Evolutionary conservation across 2,329 filamentous ascomycete genomes (phyloP).

Genomic region (Scedosporium boydii): DNA sequence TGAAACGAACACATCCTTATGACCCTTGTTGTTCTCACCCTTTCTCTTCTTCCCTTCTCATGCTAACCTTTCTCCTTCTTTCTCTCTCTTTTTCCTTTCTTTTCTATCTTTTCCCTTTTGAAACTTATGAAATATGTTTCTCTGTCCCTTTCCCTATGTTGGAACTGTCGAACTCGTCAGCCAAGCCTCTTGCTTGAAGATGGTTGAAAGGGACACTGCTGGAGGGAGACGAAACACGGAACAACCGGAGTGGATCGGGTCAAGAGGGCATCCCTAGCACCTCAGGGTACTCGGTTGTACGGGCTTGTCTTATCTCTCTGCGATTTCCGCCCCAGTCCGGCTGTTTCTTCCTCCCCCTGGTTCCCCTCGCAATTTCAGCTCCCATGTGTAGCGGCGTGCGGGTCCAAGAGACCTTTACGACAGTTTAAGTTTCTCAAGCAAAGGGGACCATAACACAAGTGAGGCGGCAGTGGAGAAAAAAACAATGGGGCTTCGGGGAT

Average conservation of each 20-base stretch:
- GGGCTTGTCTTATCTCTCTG: not conserved
- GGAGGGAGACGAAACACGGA: not conserved
- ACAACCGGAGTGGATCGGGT: too few species aligned
- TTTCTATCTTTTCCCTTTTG: conserved; percentile 4
- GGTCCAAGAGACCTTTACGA: too few species aligned
- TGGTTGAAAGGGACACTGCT: not conserved
- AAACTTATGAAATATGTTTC: conserved; percentile 5
- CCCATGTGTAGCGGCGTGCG: too few species aligned
- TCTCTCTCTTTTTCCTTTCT: conserved; percentile 8
- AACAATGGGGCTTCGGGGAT: too few species aligned
- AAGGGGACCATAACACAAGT: too few species aligned
- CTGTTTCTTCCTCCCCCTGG: not conserved
- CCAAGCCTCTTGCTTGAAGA: not conserved
- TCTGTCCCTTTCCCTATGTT: not conserved
- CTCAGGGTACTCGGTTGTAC: not conserved
- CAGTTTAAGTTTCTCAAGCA: too few species aligned
- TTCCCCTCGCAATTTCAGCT: too few species aligned
- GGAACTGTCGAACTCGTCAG: not conserved
- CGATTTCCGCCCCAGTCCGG: not conserved
- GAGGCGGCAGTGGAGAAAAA: too few species aligned
- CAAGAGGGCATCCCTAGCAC: too few species aligned
- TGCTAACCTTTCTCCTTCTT: conserved; percentile 1
- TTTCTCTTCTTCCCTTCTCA: conserved; percentile 3
- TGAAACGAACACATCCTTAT: conserved; percentile 1
- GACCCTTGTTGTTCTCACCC: not conserved